These are phyloP conservation scores for Lactuca saligna DNA, from an alignment of 129 eudicot genomes.

Conservation along the genomic window DNA sequence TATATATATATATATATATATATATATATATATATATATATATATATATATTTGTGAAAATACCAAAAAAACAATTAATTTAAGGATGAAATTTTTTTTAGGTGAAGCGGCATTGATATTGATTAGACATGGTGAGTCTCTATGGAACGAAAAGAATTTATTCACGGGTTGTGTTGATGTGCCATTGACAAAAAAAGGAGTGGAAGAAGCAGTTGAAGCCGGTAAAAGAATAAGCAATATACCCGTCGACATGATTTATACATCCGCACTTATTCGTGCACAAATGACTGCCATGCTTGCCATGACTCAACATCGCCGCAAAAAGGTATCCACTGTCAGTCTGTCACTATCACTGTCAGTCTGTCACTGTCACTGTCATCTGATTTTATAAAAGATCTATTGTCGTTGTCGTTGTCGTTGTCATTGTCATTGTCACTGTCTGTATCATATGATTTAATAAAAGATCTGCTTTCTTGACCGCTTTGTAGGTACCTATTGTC, in stretches of 20 bases:
- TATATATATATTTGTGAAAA: not conserved
- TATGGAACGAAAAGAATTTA: constrained; percentile 91
- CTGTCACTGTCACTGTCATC: too few relatives aligned
- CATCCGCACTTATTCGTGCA: constrained; percentile 90
- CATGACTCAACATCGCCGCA: constrained; percentile 89
- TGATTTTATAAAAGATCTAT: too few relatives aligned
- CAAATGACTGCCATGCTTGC: constrained; percentile 99
- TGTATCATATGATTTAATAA: not conserved
- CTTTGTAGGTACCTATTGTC: constrained; percentile 74
- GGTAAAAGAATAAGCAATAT: constrained; percentile 91
- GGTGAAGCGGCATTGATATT: constrained; percentile 81
- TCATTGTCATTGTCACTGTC: too few relatives aligned
- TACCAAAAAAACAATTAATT: not conserved
- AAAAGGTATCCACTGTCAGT: constrained; percentile 50
- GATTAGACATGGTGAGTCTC: constrained; percentile 90
- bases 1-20: not conserved
- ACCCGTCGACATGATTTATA: constrained; percentile 79
- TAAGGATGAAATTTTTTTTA: constrained; percentile 15
- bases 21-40: not conserved
- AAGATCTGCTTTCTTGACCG: not conserved
- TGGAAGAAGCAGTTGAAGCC: constrained; percentile 90
- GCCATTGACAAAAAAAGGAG: constrained; percentile 78
- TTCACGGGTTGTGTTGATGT: constrained; percentile 97
- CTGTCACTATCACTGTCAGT: not conserved
- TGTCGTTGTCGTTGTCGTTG: too few relatives aligned